Percentiles rank a stretch among this genome's conserved stretches.
Conservation (phyloP, 352 stramenopile species). For the Heterotrichella gracilis region DNA sequence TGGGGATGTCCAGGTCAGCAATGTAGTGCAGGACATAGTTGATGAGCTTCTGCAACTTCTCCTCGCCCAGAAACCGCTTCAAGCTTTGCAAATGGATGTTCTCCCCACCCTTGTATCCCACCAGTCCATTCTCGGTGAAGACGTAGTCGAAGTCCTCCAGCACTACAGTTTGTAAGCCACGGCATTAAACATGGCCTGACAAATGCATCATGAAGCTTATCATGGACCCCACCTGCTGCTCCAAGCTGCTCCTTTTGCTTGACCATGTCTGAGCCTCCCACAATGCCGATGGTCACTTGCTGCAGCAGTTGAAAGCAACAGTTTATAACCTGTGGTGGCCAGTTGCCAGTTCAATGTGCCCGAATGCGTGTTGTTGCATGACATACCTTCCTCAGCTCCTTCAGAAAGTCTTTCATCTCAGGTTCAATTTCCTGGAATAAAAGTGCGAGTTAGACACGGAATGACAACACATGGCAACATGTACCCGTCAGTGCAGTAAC, state of each 20-base stretch:
- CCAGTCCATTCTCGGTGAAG: conserved; percentile 91
- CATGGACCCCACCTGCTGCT: conserved; percentile 36
- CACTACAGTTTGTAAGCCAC: no score
- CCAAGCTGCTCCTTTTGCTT: conserved; percentile 97
- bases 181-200: no score
- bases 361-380: no score
- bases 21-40: conserved; percentile 72
- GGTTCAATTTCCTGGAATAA: conserved; percentile 38
- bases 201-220: no score
- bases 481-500: no score
- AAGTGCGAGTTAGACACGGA: conserved; percentile 15
- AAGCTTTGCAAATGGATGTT: conserved; percentile 42
- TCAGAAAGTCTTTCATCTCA: conserved; percentile 64
- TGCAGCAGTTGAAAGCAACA: conserved; percentile 45
- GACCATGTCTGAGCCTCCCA: conserved; percentile 77
- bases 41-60: conserved; percentile 78
- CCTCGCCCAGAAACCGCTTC: conserved; percentile 60
- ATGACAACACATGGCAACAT: conserved; percentile 11
- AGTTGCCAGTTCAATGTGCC: no score
- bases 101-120: conserved; percentile 71
- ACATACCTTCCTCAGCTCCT: no score
- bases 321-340: no score
- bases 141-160: conserved; percentile 81
- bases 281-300: conserved; percentile 59
- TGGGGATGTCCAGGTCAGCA: conserved; percentile 19